Conservation (phyloP, 208 protist species). For the Acanthamoeba castellanii region DNA sequence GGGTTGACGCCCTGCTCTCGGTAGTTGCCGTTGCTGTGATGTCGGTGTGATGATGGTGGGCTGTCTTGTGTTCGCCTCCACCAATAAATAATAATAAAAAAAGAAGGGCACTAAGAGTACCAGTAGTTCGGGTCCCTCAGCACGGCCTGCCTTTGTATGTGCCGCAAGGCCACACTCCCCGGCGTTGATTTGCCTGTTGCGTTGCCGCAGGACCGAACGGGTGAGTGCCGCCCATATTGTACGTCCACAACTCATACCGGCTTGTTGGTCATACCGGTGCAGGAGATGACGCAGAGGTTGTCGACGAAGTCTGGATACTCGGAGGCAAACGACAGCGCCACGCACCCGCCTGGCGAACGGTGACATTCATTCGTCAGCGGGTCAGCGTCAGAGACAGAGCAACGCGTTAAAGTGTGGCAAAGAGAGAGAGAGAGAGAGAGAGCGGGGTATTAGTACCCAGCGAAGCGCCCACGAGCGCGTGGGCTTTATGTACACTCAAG, state of each 20-base stretch:
- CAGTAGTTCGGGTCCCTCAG: constrained; percentile 51
- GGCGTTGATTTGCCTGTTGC: constrained; percentile 49
- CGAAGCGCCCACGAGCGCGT: constrained; percentile 56
- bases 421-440: background rate
- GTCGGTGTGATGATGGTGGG: background rate
- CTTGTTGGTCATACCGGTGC: constrained; percentile 17
- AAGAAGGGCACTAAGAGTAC: background rate
- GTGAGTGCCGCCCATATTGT: background rate
- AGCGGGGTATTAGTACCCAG: background rate
- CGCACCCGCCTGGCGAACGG: constrained; percentile 28
- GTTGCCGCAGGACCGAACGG: too few species aligned
- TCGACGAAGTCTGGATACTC: constrained; percentile 72
- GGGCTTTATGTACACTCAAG: constrained; percentile 43
- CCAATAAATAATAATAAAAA: too few species aligned
- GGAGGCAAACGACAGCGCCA: constrained; percentile 64
- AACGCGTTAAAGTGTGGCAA: background rate
- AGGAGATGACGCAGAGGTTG: constrained; percentile 72
- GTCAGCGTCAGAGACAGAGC: background rate
- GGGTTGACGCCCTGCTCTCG: background rate
- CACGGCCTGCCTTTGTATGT: constrained; percentile 62
- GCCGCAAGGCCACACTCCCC: constrained; percentile 43
- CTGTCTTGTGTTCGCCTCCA: background rate
- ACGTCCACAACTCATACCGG: background rate
- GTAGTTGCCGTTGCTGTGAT: constrained; percentile 21
- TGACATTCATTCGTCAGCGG: background rate